Percentiles rank a stretch among this genome's conserved stretches.
phyloP scores from a whole-genome alignment of 805 yeast genomes.

The Lipomyces starkeyi region DNA sequence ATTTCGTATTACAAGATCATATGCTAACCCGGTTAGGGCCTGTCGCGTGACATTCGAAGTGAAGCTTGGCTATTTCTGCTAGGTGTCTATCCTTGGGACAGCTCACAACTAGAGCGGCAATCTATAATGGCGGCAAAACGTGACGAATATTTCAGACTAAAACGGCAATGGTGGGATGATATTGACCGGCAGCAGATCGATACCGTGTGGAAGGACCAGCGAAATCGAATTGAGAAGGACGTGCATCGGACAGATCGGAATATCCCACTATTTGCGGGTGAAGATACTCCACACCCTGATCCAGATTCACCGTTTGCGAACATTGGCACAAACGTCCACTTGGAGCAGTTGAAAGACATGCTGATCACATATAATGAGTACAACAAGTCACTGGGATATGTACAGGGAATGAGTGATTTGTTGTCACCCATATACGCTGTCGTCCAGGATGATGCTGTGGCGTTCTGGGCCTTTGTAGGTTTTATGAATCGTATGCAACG shows the following conservation, averaged over 20 bases:
- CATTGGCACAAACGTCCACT: constrained; percentile 77
- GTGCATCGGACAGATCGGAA: constrained; percentile 89
- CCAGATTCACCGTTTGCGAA: constrained; percentile 61
- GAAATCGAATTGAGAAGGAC: constrained; percentile 88
- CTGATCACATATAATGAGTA: constrained; percentile 84
- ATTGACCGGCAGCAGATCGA: constrained; percentile 59
- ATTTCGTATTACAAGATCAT: not conserved
- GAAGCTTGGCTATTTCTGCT: constrained; percentile 88
- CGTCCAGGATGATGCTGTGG: constrained; percentile 69
- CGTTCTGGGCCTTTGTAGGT: constrained; percentile 87
- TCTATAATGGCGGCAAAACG: constrained; percentile 62
- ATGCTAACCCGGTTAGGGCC: constrained; percentile 53
- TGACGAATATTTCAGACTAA: constrained; percentile 62
- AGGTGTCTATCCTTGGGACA: constrained; percentile 88
- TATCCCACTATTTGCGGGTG: constrained; percentile 64
- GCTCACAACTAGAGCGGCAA: constrained; percentile 70
- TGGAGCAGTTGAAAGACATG: constrained; percentile 73
- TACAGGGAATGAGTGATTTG: constrained; percentile 97
- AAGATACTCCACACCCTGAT: constrained; percentile 51
- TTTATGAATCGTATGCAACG: constrained; percentile 96
- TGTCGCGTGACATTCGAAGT: constrained; percentile 62
- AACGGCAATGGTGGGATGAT: constrained; percentile 75
- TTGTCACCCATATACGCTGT: constrained; percentile 79
- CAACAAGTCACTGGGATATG: constrained; percentile 86
- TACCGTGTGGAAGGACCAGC: constrained; percentile 88